Base-by-base conservation (phyloP, 345 rosid species). In the Populus nigra region DNA sequence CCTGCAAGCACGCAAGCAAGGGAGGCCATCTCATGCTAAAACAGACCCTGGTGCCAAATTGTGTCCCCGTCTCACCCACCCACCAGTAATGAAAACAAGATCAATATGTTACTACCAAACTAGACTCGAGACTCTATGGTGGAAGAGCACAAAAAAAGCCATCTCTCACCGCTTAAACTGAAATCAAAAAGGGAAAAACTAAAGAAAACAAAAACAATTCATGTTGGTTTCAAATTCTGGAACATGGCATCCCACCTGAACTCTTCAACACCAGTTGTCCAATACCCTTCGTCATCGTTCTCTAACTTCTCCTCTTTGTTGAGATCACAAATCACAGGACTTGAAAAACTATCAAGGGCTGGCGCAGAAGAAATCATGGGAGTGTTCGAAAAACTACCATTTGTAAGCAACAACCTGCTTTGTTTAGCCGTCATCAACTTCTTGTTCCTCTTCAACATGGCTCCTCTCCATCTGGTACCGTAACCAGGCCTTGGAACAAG, bases 211-310 rank as follows among this genome's bases (percentile, higher is more conserved):
- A n/a, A 65, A 39, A 1, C 49, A 72, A 8, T 77, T 90, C 88
- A 95, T 67, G 93, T 95, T 43, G 99, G 99, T 87, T 92, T 95
- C 59, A 95, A 76, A 76, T 95, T 85, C 78, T 95, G 98, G 79
- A 95, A 95, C 99, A 95, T 91, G 2, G 97, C 72, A 82, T 92
- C 98, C 99, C 99, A 95, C 84, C 91, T 90, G 80, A 90, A 84
- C 70, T 86, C 94, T 88, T 89, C 90, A 68, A 84, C 87, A 12
- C 81, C 87, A 63, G 84, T 78, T 53, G 88, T 81, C 87, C 94
- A 89, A 47, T 86, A 87, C 20, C 88, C 77, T 72, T 84, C 85
- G 59, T 83, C 79, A 71, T 83, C 79, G 7, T 71, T 82, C 16
- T 33, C 87, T 12, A 66, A 29, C 72, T 82, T 83, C 57, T 89